Percentiles rank a stretch among this genome's conserved stretches.
Conservation (phyloP, 371 early-diverging fungal species). For the Mucor lusitanicus region DNA sequence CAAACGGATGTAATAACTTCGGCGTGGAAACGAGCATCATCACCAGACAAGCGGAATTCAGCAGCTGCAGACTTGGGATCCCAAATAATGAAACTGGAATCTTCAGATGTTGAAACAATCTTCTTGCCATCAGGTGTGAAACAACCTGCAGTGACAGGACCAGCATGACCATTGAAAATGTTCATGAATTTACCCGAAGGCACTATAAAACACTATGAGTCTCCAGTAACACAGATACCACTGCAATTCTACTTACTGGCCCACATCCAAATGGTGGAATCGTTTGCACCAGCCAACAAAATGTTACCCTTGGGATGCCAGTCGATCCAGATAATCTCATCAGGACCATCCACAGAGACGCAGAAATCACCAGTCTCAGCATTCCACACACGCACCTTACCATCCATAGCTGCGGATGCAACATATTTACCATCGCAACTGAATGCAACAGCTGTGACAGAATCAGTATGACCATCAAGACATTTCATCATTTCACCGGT, state of each 20-base stretch:
- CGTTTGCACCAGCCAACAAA: constrained; percentile 83
- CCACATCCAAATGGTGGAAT: constrained; percentile 96
- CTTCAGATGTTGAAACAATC: constrained; percentile 87
- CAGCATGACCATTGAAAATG: constrained; percentile 89
- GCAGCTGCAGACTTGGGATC: constrained; percentile 89
- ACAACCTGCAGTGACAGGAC: constrained; percentile 81
- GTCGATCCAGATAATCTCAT: constrained; percentile 82
- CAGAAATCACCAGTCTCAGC: constrained; percentile 63
- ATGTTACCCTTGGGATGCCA: constrained; percentile 97
- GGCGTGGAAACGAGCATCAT: constrained; percentile 88
- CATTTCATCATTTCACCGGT: constrained; percentile 77
- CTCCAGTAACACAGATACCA: background rate
- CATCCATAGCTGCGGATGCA: constrained; percentile 97
- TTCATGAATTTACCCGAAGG: constrained; percentile 90
- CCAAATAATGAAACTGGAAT: constrained; percentile 86
- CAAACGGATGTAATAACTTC: constrained; percentile 80
- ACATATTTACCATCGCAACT: constrained; percentile 83
- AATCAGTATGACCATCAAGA: constrained; percentile 81
- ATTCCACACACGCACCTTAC: constrained; percentile 86
- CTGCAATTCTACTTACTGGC: constrained; percentile 47
- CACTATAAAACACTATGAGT: constrained; percentile 33
- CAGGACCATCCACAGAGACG: constrained; percentile 83
- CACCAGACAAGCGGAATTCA: constrained; percentile 58
- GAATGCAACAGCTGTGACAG: constrained; percentile 85
- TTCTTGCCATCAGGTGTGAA: constrained; percentile 88